Evolutionary conservation across 2,329 filamentous ascomycete species (phyloP), one percentile per base, ranked within the genome.

Genomic region (Fusarium hainanense): DNA sequence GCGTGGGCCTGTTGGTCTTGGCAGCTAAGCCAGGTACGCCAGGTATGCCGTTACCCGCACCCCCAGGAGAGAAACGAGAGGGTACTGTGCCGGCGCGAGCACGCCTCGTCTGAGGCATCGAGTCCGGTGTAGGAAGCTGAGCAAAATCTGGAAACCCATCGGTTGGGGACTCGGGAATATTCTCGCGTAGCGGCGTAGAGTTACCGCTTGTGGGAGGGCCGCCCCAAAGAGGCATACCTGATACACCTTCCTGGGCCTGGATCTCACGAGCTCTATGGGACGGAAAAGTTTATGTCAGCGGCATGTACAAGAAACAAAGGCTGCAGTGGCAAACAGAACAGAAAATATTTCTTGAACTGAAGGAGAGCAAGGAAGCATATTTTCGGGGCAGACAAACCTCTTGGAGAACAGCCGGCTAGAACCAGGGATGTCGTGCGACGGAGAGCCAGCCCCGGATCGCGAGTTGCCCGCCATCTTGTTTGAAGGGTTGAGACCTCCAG

Each of bases 181-280:
- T 98, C 83, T 98, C 96, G 77, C 96, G 93, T 54, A 99, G 88
- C 73, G 96, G 96, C 43, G 95, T 98, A 21, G 95, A 98, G 80
- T 97, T 95, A 71, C 95, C 96, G 79, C 95, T 98, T 58, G 95
- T 97, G 50, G 96, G 95, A 71, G 96, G 95, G 13, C 96, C 95
- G 85, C 94, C 94, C 96, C 96, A 98, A 44, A 92, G 91, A 80
- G 85, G 86, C 76, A 88, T 86, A 77, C 85, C 90, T 78, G 85
- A 83, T 51, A 97, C 86, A 54, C 94, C 94, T 87, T 98, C 95
- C 83, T 98, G 94, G 57, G 94, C 94, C 83, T 98, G 95, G 68
- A 98, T 98, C 81, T 99, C 96, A 79, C 96, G 89, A 72, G 96
- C 94, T 78, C 95, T 97, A 67, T n/a, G 20, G 18, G n/a, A 43